Evolutionary conservation across 2,329 filamentous ascomycete genomes (phyloP).

Genomic region (Trichoderma asperellum): DNA sequence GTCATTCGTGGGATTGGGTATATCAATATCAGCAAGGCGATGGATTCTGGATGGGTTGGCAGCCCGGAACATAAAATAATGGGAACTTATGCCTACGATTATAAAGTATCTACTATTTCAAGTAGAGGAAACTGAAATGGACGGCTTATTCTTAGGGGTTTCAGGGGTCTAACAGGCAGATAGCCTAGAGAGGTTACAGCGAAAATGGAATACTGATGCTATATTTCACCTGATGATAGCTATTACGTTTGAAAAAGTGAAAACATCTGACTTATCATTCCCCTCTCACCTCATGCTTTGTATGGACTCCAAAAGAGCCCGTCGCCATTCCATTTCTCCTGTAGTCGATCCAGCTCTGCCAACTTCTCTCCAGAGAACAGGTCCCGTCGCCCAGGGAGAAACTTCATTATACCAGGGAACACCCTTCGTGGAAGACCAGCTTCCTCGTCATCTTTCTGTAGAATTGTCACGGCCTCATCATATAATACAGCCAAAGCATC

Average conservation of each 20-base stretch:
- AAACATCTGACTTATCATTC: not conserved
- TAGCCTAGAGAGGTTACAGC: not conserved
- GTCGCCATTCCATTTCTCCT: constrained; percentile 35
- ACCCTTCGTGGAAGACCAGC: constrained; percentile 25
- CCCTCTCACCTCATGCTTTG: not conserved
- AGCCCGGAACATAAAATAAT: not conserved
- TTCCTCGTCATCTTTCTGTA: constrained; percentile 28
- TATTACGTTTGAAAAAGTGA: not conserved
- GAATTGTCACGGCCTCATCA: constrained; percentile 27
- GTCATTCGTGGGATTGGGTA: constrained; percentile 7
- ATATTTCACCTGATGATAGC: not conserved
- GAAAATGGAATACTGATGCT: not conserved
- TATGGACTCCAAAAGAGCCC: constrained; percentile 38
- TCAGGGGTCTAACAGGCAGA: not conserved
- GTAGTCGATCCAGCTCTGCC: constrained; percentile 31
- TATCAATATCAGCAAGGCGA: not conserved
- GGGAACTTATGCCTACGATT: not conserved
- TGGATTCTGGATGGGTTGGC: not conserved
- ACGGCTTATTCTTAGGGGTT: not conserved
- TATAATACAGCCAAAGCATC: constrained; percentile 18
- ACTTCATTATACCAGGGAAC: constrained; percentile 34
- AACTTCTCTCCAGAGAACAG: constrained; percentile 32
- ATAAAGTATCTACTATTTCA: not conserved
- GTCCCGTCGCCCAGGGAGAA: constrained; percentile 32
- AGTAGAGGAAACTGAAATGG: not conserved